These are phyloP conservation scores for Boletus insuetus DNA, from an alignment of 768 basidiomycete genomes.

Conservation along the genomic window DNA sequence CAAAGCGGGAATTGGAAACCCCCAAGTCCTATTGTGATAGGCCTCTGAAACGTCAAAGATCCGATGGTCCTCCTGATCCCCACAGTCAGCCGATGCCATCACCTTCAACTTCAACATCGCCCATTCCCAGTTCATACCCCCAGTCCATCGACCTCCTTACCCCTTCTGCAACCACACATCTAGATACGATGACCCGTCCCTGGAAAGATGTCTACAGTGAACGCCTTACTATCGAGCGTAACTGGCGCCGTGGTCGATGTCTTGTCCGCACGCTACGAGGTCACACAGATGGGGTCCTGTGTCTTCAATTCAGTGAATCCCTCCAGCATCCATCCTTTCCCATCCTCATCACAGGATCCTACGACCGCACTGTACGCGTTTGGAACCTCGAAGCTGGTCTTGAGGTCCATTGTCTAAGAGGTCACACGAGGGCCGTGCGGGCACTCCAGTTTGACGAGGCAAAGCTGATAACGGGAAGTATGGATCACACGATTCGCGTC, in stretches of 20 bases:
- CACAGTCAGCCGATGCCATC: background rate
- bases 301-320: slow-evolving; percentile 89
- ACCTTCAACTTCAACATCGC: slow-evolving; percentile 13
- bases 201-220: slow-evolving; percentile 99
- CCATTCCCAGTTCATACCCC: slow-evolving; percentile 1
- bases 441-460: slow-evolving; percentile 94
- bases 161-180: slow-evolving; percentile 28
- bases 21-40: slow-evolving; percentile 27
- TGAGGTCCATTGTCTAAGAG: slow-evolving; percentile 78
- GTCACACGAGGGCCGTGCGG: slow-evolving; percentile 90
- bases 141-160: slow-evolving; percentile 25
- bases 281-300: slow-evolving; percentile 96
- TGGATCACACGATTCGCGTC: slow-evolving; percentile 93
- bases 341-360: slow-evolving; percentile 95
- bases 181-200: slow-evolving; percentile 64
- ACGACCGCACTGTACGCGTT: slow-evolving; percentile 89
- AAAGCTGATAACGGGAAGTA: slow-evolving; percentile 92
- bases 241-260: slow-evolving; percentile 94
- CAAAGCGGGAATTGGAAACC: slow-evolving; percentile 42
- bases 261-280: slow-evolving; percentile 83
- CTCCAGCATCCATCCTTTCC: slow-evolving; percentile 83
- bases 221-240: slow-evolving; percentile 92
- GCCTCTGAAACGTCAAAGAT: slow-evolving; percentile 52
- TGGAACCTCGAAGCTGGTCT: slow-evolving; percentile 96
- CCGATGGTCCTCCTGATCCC: background rate